These are phyloP conservation scores for Colletotrichum scovillei DNA, from an alignment of 2,329 filamentous ascomycete species.

Conservation along the genomic window DNA sequence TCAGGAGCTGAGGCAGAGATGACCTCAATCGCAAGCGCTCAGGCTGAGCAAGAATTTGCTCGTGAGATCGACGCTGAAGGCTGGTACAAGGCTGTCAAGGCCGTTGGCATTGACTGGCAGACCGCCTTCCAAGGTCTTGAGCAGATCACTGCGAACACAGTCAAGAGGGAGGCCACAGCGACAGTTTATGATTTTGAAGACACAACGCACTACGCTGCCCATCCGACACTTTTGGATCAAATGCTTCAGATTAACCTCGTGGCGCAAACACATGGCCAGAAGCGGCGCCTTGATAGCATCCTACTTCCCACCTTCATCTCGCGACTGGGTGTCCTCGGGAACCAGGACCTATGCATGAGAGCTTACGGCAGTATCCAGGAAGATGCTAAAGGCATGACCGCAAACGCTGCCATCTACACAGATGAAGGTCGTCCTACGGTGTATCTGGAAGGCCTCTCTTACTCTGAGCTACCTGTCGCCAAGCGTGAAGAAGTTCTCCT, in stretches of 20 bases:
- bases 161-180: not conserved
- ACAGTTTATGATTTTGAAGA: conserved; percentile 30
- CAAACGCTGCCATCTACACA: conserved; percentile 19
- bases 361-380: conserved; percentile 18
- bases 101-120: conserved; percentile 24
- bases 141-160: conserved; percentile 13
- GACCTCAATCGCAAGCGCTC: not conserved
- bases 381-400: not conserved
- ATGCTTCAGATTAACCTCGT: conserved; percentile 26
- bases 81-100: conserved; percentile 24
- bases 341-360: conserved; percentile 20
- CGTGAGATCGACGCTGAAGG: conserved; percentile 7
- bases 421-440: conserved; percentile 19
- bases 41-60: conserved; percentile 4
- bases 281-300: conserved; percentile 1
- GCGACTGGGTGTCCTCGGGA: not conserved
- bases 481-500: conserved; percentile 18
- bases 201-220: conserved; percentile 17
- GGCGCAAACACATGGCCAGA: conserved; percentile 9
- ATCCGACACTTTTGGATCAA: conserved; percentile 22
- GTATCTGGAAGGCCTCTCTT: conserved; percentile 15
- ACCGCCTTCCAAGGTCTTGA: conserved; percentile 18
- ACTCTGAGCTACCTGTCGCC: conserved; percentile 14
- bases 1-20: conserved; percentile 5
- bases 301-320: conserved; percentile 20